Conservation (phyloP, 495 filamentous ascomycete genomes). For the Emericellopsis terricola region DNA sequence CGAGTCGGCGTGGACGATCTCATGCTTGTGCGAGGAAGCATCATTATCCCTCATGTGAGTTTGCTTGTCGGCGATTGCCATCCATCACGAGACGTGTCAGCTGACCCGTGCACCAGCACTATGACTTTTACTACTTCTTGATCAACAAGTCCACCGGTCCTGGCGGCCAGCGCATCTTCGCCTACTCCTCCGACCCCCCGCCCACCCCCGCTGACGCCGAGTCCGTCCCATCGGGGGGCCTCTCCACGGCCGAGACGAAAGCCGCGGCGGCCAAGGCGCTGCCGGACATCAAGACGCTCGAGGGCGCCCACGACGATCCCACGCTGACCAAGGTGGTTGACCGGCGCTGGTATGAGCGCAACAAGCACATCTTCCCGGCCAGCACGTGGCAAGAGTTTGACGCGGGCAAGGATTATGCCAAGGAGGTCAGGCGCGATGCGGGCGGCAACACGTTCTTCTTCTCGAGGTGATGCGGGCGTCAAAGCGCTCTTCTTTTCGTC, state of each 20-base stretch:
- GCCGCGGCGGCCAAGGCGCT: slow-evolving; percentile 19
- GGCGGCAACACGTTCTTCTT: slow-evolving; percentile 93
- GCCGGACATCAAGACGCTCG: slow-evolving; percentile 27
- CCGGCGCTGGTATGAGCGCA: slow-evolving; percentile 86
- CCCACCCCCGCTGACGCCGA: slow-evolving; percentile 1
- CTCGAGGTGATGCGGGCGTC: slow-evolving; percentile 17
- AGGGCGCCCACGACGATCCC: slow-evolving; percentile 65
- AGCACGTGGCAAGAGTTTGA: slow-evolving; percentile 95
- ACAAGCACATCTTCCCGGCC: slow-evolving; percentile 95
- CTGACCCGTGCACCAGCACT: no score
- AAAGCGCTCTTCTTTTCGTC: not conserved
- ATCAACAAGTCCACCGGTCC: slow-evolving; percentile 6
- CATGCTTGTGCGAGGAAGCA: slow-evolving; percentile 77
- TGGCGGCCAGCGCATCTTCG: slow-evolving; percentile 44
- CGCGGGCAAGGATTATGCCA: slow-evolving; percentile 67
- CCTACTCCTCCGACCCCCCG: slow-evolving; percentile 42
- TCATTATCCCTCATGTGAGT: slow-evolving; percentile 90
- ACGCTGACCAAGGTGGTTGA: slow-evolving; percentile 88
- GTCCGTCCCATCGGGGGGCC: slow-evolving; percentile 13
- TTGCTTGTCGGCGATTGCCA: no score
- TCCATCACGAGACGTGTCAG: no score
- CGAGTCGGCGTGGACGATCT: slow-evolving; percentile 90
- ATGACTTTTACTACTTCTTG: slow-evolving; percentile 52
- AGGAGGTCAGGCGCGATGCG: slow-evolving; percentile 62
- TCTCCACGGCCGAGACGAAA: slow-evolving; percentile 8